Evolutionary conservation across 139 green algal genomes (phyloP).

Genomic region (Trebouxia sp.): DNA sequence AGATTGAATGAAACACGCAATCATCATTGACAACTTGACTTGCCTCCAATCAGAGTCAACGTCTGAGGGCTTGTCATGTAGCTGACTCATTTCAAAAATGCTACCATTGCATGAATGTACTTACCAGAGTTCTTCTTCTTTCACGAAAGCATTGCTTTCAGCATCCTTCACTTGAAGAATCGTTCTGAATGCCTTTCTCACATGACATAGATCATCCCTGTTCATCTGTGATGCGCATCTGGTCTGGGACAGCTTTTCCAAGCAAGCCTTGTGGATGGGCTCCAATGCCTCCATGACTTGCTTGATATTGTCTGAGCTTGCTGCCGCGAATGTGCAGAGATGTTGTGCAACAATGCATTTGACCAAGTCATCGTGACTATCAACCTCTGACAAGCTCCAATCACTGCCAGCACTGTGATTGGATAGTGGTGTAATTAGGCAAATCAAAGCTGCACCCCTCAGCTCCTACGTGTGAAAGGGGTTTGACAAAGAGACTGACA

Average conservation of each 20-base stretch:
- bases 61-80: constrained; percentile 19
- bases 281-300: constrained; percentile 22
- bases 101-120: constrained; percentile 22
- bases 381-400: too few relatives aligned
- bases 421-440: too few relatives aligned
- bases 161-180: constrained; percentile 9
- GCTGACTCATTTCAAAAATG: constrained; percentile 25
- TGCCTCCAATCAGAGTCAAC: neutral
- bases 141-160: constrained; percentile 18
- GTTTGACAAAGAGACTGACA: too few relatives aligned
- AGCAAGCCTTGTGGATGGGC: constrained; percentile 21
- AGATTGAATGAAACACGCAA: constrained; percentile 5
- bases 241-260: constrained; percentile 24
- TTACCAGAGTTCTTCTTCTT: constrained; percentile 13
- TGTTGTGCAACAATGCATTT: constrained; percentile 19
- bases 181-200: constrained; percentile 24
- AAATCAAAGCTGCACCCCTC: too few relatives aligned
- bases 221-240: constrained; percentile 22
- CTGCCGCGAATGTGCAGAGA: constrained; percentile 22
- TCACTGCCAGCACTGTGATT: too few relatives aligned
- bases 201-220: constrained; percentile 11
- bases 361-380: too few relatives aligned
- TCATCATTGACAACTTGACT: constrained; percentile 2
- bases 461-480: too few relatives aligned
- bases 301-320: constrained; percentile 21